Evolutionary conservation across 2,329 filamentous ascomycete species (phyloP), one percentile per base, ranked within the genome.

Genomic region (Penicillium occitanis): DNA sequence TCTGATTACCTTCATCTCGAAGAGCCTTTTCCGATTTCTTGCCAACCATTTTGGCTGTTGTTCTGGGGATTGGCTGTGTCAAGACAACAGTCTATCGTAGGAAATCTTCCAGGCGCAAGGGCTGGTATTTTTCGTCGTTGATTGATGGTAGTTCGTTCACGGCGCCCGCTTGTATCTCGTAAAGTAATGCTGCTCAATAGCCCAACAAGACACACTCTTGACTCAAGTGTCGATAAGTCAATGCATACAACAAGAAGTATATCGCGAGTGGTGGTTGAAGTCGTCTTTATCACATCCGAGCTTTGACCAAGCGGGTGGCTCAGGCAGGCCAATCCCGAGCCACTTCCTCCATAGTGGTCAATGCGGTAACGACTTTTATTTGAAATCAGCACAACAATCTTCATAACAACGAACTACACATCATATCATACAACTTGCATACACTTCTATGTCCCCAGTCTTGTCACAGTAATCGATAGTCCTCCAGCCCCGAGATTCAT

Each of bases 1-100:
- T 1, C 19, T 57, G 1, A 14, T 57, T 70, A 82, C 81, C 82
- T 76, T 90, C 86, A 77, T 89, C 87, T 74, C 84, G 79, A 71
- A 87, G 79, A 71, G 86, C 85, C 74, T 85, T 85, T 63, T 86
- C 86, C 42, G 86, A 88, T 73, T 88, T 89, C 76, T 89, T 90
- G 69, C 86, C 86, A 51, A 88, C 87, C 87, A 89, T 89, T 55
- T 67, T 80, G 75, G 33, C 30, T n/a, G 33, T 37, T 40, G 11
- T 25, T 17, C 14, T 40, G 8, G 11, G 3, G 33, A 28, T 40
- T 30, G 28, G 1, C 17, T 22, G 1, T 8, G 17, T 7, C 37
- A 25, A 25, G 30, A 57, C n/a, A 37, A 57, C 11, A 57, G 33
- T 57, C n/a, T 30, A 37, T 55, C 22, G 33, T 13, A 30, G 30